Evolutionary conservation across 2,329 filamentous ascomycete genomes (phyloP).

Genomic region (Talaromyces verruculosus): DNA sequence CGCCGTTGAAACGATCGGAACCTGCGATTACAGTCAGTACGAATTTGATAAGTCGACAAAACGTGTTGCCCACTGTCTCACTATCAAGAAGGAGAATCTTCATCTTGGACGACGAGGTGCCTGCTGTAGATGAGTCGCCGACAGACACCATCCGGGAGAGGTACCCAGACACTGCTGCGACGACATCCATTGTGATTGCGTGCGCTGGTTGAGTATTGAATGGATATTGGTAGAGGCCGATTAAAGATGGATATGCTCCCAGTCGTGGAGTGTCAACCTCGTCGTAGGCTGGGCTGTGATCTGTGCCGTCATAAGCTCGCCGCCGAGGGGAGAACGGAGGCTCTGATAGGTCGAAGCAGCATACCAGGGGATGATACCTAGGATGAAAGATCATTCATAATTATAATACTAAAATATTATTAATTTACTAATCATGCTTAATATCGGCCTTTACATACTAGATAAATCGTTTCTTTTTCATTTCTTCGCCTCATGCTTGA

Average conservation of each 20-base stretch:
- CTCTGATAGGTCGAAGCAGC: slow-evolving; percentile 13
- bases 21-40: slow-evolving; percentile 47
- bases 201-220: background rate
- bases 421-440: too few relatives aligned
- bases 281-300: background rate
- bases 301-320: background rate
- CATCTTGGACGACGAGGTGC: slow-evolving; percentile 78
- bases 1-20: slow-evolving; percentile 89
- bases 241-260: background rate
- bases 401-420: too few relatives aligned
- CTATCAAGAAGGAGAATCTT: slow-evolving; percentile 93
- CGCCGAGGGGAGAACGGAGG: background rate
- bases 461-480: too few relatives aligned
- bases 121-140: slow-evolving; percentile 66
- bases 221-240: background rate
- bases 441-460: too few relatives aligned
- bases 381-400: too few relatives aligned
- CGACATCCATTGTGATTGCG: slow-evolving; percentile 76
- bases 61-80: slow-evolving; percentile 70
- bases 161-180: slow-evolving; percentile 89
- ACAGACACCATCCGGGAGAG: slow-evolving; percentile 92
- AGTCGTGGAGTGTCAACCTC: background rate
- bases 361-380: background rate
- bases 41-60: slow-evolving; percentile 20
- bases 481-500: too few relatives aligned